These are phyloP conservation scores for Tetrapisispora fleetii DNA, from an alignment of 805 yeast genomes.

Conservation along the genomic window DNA sequence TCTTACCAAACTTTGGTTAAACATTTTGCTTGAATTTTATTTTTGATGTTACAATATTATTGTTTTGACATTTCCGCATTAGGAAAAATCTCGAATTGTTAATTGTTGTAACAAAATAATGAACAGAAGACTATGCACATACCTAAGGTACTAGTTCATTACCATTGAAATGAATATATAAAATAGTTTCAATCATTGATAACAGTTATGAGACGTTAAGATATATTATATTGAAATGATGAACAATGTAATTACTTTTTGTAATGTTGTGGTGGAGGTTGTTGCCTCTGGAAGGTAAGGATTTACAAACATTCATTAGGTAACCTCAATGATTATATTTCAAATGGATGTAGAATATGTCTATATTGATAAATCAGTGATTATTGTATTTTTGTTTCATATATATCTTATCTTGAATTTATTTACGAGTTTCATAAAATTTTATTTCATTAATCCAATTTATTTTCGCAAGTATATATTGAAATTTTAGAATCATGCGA, in stretches of 20 bases:
- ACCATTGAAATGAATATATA: too few relatives aligned
- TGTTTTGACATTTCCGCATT: slow-evolving; percentile 1
- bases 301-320: too few relatives aligned
- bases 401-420: not conserved
- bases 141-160: too few relatives aligned
- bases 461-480: slow-evolving; percentile 40
- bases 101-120: not conserved
- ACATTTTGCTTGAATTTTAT: not conserved
- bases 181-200: too few relatives aligned
- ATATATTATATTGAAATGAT: too few relatives aligned
- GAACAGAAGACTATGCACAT: not conserved
- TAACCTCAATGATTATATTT: too few relatives aligned
- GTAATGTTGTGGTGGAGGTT: too few relatives aligned
- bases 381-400: not conserved
- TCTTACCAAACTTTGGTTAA: not conserved
- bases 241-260: too few relatives aligned
- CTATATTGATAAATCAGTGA: not conserved
- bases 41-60: slow-evolving; percentile 1
- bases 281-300: too few relatives aligned
- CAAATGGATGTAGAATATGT: too few relatives aligned
- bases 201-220: too few relatives aligned
- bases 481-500: slow-evolving; percentile 66
- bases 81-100: not conserved
- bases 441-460: not conserved
- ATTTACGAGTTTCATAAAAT: not conserved